Evolutionary conservation across 2,329 filamentous ascomycete species (phyloP).

Genomic region (Arachnopeziza araneosa): DNA sequence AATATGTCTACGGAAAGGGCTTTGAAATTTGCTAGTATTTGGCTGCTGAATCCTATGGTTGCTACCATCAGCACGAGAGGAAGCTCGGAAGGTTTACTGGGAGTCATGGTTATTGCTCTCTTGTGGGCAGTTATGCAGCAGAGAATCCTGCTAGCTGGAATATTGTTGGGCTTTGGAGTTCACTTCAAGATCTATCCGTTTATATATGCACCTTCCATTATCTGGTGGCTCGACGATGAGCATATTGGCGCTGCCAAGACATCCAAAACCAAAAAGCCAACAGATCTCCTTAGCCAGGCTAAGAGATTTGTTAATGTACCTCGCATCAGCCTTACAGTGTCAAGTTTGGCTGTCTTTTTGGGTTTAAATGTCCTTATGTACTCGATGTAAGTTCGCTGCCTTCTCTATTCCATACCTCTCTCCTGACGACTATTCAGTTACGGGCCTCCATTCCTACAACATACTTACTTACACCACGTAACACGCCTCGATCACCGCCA

Average conservation of each 20-base stretch:
- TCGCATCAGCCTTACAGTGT: constrained; percentile 52
- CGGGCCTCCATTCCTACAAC: constrained; percentile 72
- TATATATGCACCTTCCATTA: constrained; percentile 78
- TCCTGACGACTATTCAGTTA: constrained; percentile 47
- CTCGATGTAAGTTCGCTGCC: constrained; percentile 47
- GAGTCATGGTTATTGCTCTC: constrained; percentile 75
- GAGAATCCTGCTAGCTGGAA: constrained; percentile 59
- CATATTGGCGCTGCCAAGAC: constrained; percentile 28
- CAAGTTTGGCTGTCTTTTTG: constrained; percentile 69
- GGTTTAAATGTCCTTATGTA: constrained; percentile 77
- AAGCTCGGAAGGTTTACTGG: constrained; percentile 85
- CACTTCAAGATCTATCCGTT: constrained; percentile 99
- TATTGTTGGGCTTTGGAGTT: constrained; percentile 74
- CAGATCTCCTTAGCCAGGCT: constrained; percentile 24
- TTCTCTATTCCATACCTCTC: neutral
- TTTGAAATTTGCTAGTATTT: constrained; percentile 75
- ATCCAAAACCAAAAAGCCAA: constrained; percentile 17
- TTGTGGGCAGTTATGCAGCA: constrained; percentile 73
- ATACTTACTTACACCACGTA: constrained; percentile 91
- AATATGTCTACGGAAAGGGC: constrained; percentile 43
- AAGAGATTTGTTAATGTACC: constrained; percentile 45
- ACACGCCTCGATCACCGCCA: constrained; percentile 92
- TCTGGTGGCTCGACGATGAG: constrained; percentile 71
- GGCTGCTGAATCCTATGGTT: constrained; percentile 97
- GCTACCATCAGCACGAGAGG: constrained; percentile 93